These are phyloP conservation scores for Wallacemonas rigidus DNA, from an alignment of 208 protist species.

Conservation along the genomic window DNA sequence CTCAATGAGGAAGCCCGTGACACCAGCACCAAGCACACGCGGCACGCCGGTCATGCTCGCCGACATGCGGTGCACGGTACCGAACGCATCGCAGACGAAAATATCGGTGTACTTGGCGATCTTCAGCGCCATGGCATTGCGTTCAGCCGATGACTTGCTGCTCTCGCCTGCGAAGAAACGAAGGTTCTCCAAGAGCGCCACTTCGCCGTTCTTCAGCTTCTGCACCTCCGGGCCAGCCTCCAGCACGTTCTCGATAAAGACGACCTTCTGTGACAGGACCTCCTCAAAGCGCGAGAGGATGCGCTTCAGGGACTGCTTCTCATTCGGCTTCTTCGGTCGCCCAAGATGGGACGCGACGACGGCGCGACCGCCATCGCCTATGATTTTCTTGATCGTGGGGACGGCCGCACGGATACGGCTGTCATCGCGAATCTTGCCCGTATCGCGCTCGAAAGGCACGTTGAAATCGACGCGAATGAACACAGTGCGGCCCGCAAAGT, in stretches of 20 bases:
- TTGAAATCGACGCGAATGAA: conserved; percentile 99
- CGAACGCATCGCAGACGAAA: conserved; percentile 99
- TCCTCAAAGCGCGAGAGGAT: conserved; percentile 91
- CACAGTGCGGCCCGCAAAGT: conserved; percentile 92
- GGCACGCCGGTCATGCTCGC: conserved; percentile 93
- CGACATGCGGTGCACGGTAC: conserved; percentile 99
- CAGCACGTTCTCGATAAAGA: conserved; percentile 61
- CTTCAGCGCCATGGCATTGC: conserved; percentile 79
- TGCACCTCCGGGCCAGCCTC: conserved; percentile 56
- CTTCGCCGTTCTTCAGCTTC: conserved; percentile 82
- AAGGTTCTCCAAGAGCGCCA: conserved; percentile 99
- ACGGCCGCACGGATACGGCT: conserved; percentile 96
- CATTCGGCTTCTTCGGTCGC: conserved; percentile 96
- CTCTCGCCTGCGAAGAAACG: conserved; percentile 99
- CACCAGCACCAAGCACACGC: conserved; percentile 89
- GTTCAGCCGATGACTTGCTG: conserved; percentile 80
- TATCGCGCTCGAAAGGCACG: conserved; percentile 94
- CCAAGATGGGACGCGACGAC: conserved; percentile 98
- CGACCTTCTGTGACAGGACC: conserved; percentile 74
- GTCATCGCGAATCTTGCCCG: conserved; percentile 95
- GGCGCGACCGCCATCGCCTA: conserved; percentile 87
- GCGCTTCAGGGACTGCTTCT: conserved; percentile 91
- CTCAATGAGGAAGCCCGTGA: conserved; percentile 98
- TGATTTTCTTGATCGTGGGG: conserved; percentile 96
- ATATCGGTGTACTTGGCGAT: conserved; percentile 96